Percentiles rank a stretch among this genome's conserved stretches.
Conservation (phyloP, 345 rosid genomes). For the Erucastrum elatum region DNA sequence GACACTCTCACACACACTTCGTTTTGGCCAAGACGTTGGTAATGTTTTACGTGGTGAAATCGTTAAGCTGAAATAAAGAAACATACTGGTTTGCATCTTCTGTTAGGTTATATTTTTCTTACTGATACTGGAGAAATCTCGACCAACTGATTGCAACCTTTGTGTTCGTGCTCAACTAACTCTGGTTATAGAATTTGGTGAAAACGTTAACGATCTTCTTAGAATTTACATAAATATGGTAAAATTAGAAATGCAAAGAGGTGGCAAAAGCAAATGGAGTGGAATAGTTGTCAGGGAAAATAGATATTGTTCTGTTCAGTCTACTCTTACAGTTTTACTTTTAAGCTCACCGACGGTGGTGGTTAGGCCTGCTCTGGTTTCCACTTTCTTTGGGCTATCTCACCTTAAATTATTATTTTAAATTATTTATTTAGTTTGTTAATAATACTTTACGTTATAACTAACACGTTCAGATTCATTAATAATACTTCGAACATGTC, state of each 20-base stretch:
- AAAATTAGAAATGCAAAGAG: neutral
- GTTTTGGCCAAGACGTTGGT: neutral
- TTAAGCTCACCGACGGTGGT: slow-evolving; percentile 4
- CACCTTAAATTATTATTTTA: too few relatives aligned
- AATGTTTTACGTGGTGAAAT: too few relatives aligned
- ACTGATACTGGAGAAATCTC: neutral
- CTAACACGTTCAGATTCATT: neutral
- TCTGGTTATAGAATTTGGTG: neutral
- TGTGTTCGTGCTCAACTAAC: neutral
- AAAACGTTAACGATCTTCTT: neutral
- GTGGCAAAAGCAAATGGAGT: neutral
- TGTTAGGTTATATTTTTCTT: neutral
- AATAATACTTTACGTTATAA: neutral
- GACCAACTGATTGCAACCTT: neutral
- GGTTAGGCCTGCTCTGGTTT: neutral
- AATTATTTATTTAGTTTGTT: too few relatives aligned
- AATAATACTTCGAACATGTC: neutral
- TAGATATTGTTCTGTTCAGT: neutral
- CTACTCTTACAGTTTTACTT: neutral
- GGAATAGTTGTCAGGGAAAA: slow-evolving; percentile 5
- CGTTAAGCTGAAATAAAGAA: too few relatives aligned
- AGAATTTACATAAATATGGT: neutral
- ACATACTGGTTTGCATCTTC: neutral
- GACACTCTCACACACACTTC: neutral
- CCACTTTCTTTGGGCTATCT: neutral